phyloP scores from a whole-genome alignment of 192 early-diverging fungal species.

The Lobosporangium transversale region DNA sequence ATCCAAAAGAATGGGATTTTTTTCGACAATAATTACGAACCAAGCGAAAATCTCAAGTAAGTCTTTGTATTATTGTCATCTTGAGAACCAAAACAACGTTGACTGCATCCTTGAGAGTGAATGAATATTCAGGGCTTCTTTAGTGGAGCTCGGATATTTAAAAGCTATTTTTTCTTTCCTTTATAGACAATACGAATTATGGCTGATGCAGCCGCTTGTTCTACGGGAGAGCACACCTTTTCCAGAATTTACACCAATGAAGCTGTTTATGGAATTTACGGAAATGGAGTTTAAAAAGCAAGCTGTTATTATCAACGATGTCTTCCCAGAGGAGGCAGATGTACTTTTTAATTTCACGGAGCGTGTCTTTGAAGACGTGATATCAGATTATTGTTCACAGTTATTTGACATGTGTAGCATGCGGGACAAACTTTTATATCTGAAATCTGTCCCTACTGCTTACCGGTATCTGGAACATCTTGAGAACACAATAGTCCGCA shows the following conservation, averaged over 20 bases:
- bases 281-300: conserved; percentile 75
- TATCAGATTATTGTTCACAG: conserved; percentile 77
- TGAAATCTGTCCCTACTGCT: conserved; percentile 72
- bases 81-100: too few relatives aligned
- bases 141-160: too few relatives aligned
- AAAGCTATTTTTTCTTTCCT: neutral
- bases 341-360: conserved; percentile 78
- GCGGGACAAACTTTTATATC: conserved; percentile 68
- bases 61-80: neutral
- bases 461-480: conserved; percentile 71
- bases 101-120: too few relatives aligned
- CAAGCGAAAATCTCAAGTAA: conserved; percentile 66
- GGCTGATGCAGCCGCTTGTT: conserved; percentile 36
- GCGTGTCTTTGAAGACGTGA: conserved; percentile 85
- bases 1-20: conserved; percentile 89
- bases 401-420: conserved; percentile 70
- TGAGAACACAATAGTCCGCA: conserved; percentile 51
- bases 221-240: conserved; percentile 39
- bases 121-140: too few relatives aligned
- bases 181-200: conserved; percentile 48
- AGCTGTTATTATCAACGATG: conserved; percentile 66
- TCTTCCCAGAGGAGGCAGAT: conserved; percentile 75
- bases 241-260: conserved; percentile 55
- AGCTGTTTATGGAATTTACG: conserved; percentile 73
- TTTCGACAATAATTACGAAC: conserved; percentile 75